A percentile compares a stretch with the other conserved stretches of the same genome.
phyloP scores from a whole-genome alignment of 2,329 filamentous ascomycete species.

The Alternaria angustiovoidea region DNA sequence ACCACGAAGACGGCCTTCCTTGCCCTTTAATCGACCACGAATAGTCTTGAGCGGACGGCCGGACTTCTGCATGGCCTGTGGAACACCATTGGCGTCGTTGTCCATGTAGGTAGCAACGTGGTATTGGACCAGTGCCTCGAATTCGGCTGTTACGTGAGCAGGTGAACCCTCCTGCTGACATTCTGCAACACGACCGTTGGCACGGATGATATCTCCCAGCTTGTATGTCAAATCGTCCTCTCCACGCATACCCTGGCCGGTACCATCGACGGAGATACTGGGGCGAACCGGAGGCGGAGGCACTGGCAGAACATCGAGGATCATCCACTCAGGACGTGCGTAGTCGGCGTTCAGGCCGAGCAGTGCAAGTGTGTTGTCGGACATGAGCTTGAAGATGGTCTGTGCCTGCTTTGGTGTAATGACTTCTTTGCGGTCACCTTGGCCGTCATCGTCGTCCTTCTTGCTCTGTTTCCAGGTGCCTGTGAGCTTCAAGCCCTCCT shows the following conservation, averaged over 20 bases:
- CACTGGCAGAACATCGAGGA: conserved; percentile 92
- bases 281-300: conserved; percentile 95
- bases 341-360: conserved; percentile 96
- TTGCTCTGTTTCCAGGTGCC: conserved; percentile 76
- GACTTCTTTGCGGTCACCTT: conserved; percentile 73
- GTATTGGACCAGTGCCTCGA: conserved; percentile 91
- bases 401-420: conserved; percentile 87
- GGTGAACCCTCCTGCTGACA: conserved; percentile 92
- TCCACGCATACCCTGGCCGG: conserved; percentile 87
- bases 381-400: conserved; percentile 85
- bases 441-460: conserved; percentile 75
- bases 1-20: conserved; percentile 95
- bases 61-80: conserved; percentile 94
- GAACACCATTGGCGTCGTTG: conserved; percentile 96
- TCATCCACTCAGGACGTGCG: conserved; percentile 97
- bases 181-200: conserved; percentile 92
- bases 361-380: conserved; percentile 79
- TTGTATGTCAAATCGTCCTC: conserved; percentile 99
- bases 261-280: conserved; percentile 96
- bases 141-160: conserved; percentile 88
- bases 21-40: conserved; percentile 95
- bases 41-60: conserved; percentile 97
- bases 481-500: conserved; percentile 83
- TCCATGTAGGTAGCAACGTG: conserved; percentile 99
- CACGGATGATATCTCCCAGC: conserved; percentile 95